Conservation (phyloP, 1,284 basidiomycete genomes). For the Puccinia polysora region DNA sequence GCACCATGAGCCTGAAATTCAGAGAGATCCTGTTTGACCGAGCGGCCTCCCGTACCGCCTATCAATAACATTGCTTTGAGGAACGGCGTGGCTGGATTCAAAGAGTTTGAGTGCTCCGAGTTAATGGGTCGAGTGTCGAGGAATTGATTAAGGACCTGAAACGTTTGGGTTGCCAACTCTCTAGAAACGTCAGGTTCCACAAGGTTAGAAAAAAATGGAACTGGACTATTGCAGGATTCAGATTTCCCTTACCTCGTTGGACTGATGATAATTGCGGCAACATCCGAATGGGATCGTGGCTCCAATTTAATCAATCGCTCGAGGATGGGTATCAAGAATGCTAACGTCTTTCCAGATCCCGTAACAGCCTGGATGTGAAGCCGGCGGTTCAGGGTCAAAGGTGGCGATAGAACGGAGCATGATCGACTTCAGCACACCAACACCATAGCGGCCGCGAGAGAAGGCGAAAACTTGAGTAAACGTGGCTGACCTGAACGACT, state of each 20-base stretch:
- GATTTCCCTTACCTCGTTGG: slow-evolving; percentile 86
- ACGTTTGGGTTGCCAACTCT: slow-evolving; percentile 89
- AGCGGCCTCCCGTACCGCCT: slow-evolving; percentile 71
- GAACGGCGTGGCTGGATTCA: slow-evolving; percentile 55
- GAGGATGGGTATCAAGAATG: slow-evolving; percentile 87
- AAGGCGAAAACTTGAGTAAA: not conserved
- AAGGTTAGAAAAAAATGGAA: too few species aligned
- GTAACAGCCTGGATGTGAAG: slow-evolving; percentile 84
- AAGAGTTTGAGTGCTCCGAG: slow-evolving; percentile 47
- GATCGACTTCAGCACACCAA: not conserved
- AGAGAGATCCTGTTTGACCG: slow-evolving; percentile 56
- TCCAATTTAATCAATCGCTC: slow-evolving; percentile 72
- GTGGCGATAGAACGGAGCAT: not conserved
- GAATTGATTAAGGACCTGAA: slow-evolving; percentile 76
- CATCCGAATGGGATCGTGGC: slow-evolving; percentile 59
- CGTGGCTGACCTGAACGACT: slow-evolving; percentile 68
- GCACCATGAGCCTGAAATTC: slow-evolving; percentile 67
- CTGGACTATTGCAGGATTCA: too few species aligned
- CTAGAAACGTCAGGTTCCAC: slow-evolving; percentile 58
- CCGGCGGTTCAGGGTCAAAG: too few species aligned
- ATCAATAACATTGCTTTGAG: slow-evolving; percentile 68
- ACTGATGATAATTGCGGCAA: slow-evolving; percentile 85
- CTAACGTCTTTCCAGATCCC: slow-evolving; percentile 94
- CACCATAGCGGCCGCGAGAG: slow-evolving; percentile 6
- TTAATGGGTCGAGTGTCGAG: slow-evolving; percentile 59